Base-by-base conservation (phyloP, 441 rosid species). In the Capsella rubella region DNA sequence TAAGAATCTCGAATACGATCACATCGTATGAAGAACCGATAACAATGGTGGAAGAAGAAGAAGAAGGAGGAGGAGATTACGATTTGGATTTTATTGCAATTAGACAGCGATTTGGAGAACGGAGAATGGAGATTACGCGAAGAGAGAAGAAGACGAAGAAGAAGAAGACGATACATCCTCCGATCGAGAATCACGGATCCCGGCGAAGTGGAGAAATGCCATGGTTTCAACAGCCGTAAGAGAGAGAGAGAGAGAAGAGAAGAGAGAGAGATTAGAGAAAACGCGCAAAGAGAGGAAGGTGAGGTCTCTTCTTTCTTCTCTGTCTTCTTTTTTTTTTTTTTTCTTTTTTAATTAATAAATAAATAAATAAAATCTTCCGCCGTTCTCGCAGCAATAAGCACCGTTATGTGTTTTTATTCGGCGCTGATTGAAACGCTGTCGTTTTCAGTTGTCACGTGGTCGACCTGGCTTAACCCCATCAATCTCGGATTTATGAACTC, bases 151-250 rank as follows among this genome's bases (percentile, higher is more conserved):
- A n/a, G n/a, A n/a, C 63, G 70, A 49, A 28, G 47, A 56, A 66
- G 70, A 49, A 3, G 47, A 21, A 1, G 51, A 46, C 3, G 31
- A 12, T 50, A 32, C 77, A 35, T 61, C 79, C 64, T 51, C 65
- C 35, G 76, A 85, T 84, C 67, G 83, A 82, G 72, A 78, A 79
- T 77, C 76, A 79, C 84, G 75, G 88, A 87, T 90, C 88, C 87
- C 88, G 80, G 80, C 76, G 79, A 27, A 67, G 80, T 72, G 81
- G 65, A 76, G 73, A 81, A 81, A 79, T 82, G 78, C 87, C 87
- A 82, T 82, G 42, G 72, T 25, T 37, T 67, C 79, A 77, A 14
- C 64, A 84, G 75, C 75, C 81, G 63, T 27, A 59, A 28, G 34
- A 64, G 81, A 80, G 72, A 49, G 53, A 40, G 56, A 42, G 63